Percentiles rank a stretch among this genome's conserved stretches.
Evolutionary conservation across 129 eudicot species (phyloP).

Genomic region (Flaveria brownii): DNA sequence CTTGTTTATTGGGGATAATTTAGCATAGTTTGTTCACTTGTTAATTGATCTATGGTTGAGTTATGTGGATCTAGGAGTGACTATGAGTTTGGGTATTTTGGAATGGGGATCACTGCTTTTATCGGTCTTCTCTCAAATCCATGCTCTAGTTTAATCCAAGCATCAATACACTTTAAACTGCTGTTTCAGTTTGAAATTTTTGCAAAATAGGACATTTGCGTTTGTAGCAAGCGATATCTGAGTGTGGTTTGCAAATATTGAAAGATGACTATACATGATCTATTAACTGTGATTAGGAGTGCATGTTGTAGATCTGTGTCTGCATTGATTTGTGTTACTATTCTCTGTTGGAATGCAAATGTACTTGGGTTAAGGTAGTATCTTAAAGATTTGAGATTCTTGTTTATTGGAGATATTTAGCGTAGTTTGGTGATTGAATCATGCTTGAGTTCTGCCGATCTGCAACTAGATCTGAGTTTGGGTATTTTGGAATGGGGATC

Average conservation of each 20-base stretch:
- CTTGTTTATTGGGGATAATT: neutral
- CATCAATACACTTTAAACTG: neutral
- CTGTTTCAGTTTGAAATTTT: neutral
- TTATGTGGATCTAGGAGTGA: conserved; percentile 11
- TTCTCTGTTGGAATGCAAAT: too few relatives aligned
- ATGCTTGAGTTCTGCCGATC: neutral
- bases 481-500: neutral
- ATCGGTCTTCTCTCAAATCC: neutral
- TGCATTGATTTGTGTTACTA: too few relatives aligned
- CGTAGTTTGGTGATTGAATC: neutral
- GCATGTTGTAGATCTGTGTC: neutral
- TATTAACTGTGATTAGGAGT: conserved; percentile 6
- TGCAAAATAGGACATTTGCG: too few relatives aligned
- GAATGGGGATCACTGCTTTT: neutral
- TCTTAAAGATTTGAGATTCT: neutral
- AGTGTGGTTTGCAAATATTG: too few relatives aligned
- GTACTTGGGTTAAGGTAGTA: too few relatives aligned
- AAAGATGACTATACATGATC: neutral
- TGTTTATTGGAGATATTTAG: neutral
- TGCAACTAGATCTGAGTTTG: neutral
- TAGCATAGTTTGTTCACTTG: neutral
- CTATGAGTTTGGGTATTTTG: neutral
- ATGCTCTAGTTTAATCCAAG: neutral
- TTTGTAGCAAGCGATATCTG: too few relatives aligned
- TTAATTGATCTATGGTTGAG: neutral